Conservation (phyloP, 768 basidiomycete species). For the Royoungia palumana region DNA sequence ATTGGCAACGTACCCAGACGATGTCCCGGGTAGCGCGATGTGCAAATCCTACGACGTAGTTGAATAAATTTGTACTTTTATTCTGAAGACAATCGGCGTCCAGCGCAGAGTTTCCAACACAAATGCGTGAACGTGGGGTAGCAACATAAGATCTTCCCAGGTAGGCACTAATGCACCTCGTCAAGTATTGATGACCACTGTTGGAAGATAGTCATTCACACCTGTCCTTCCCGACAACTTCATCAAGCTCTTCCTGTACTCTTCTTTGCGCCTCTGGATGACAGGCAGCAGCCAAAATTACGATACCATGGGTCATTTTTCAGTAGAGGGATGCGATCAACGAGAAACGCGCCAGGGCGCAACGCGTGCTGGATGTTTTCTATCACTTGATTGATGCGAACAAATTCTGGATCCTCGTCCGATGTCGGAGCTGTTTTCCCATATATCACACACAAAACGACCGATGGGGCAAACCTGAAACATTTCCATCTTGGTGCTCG, state of each 20-base stretch:
- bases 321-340: conserved; percentile 48
- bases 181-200: not conserved
- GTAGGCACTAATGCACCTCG: conserved; percentile 29
- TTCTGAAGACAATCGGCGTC: conserved; percentile 22
- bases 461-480: conserved; percentile 24
- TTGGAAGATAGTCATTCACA: conserved; percentile 1
- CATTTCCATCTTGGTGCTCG: not conserved
- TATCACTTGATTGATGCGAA: conserved; percentile 13
- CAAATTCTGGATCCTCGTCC: conserved; percentile 19
- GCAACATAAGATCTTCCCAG: conserved; percentile 29
- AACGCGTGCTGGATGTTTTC: conserved; percentile 25
- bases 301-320: conserved; percentile 48
- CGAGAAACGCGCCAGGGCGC: conserved; percentile 47
- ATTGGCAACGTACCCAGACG: conserved; percentile 43
- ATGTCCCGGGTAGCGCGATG: conserved; percentile 63
- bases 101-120: conserved; percentile 35
- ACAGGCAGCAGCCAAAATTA: conserved; percentile 50
- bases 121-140: conserved; percentile 36
- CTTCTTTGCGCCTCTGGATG: conserved; percentile 47
- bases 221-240: conserved; percentile 40
- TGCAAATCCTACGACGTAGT: conserved; percentile 37
- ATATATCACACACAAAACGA: conserved; percentile 23
- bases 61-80: not conserved
- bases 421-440: conserved; percentile 26
- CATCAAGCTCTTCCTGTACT: conserved; percentile 54